Evolutionary conservation across 2,329 filamentous ascomycete genomes (phyloP).

Genomic region (Rhinocladiella mackenziei): DNA sequence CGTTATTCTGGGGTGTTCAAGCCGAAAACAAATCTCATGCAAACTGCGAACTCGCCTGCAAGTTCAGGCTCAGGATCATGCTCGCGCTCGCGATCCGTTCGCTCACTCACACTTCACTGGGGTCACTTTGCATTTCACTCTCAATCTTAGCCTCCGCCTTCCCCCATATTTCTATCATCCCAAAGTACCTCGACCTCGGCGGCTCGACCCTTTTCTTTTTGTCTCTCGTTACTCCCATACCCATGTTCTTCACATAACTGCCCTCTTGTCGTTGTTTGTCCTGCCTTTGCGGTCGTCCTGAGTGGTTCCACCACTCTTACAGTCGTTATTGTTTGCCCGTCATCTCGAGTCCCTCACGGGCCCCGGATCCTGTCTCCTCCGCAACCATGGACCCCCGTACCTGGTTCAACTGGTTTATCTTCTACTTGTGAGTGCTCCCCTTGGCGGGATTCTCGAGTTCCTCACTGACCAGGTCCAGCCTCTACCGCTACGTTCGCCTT

Average conservation of each 20-base stretch:
- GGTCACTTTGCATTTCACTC: slow-evolving; percentile 11
- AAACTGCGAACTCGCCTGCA: slow-evolving; percentile 17
- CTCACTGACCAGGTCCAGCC: slow-evolving; percentile 49
- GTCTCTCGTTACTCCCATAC: slow-evolving; percentile 23
- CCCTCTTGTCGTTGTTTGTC: slow-evolving; percentile 20
- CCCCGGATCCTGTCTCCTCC: slow-evolving; percentile 9
- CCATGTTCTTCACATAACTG: slow-evolving; percentile 23
- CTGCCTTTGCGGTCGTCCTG: slow-evolving; percentile 17
- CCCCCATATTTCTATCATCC: slow-evolving; percentile 24
- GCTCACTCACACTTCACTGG: too few relatives aligned
- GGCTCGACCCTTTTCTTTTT: slow-evolving; percentile 19
- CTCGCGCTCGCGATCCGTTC: too few relatives aligned
- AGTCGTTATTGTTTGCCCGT: slow-evolving; percentile 27
- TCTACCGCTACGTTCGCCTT: slow-evolving; percentile 82
- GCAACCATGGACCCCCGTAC: slow-evolving; percentile 14
- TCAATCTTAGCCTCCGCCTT: slow-evolving; percentile 13
- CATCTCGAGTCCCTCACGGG: slow-evolving; percentile 10
- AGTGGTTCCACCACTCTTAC: slow-evolving; percentile 28
- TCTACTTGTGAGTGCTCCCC: slow-evolving; percentile 39
- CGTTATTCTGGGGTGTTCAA: slow-evolving; percentile 23
- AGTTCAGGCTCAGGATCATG: slow-evolving; percentile 15
- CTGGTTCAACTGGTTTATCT: slow-evolving; percentile 34
- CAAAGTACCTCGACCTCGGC: slow-evolving; percentile 22
- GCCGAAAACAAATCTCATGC: slow-evolving; percentile 24
- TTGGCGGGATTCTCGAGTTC: background rate